A percentile compares a stretch with the other conserved stretches of the same genome.
phyloP scores from a whole-genome alignment of 192 early-diverging fungal genomes.

The Podila minutissima region DNA sequence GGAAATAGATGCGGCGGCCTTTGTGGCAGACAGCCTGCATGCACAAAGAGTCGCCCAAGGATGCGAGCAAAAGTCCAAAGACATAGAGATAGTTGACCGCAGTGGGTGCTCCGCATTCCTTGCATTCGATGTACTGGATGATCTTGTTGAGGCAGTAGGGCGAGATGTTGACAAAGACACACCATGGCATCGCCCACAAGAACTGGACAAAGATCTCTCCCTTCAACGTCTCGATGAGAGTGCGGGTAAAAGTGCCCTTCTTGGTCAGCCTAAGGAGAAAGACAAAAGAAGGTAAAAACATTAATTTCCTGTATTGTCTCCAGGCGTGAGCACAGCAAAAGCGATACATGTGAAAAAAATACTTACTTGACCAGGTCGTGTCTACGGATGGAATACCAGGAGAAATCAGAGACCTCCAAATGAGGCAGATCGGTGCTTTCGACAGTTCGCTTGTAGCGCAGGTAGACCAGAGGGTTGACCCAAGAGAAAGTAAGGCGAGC shows the following conservation, averaged over 20 bases:
- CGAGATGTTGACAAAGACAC: constrained; percentile 18
- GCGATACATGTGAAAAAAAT: neutral
- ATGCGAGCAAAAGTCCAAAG: constrained; percentile 63
- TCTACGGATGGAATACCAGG: constrained; percentile 1
- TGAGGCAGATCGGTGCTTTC: constrained; percentile 68
- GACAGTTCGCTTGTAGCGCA: constrained; percentile 66
- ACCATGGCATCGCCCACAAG: constrained; percentile 34
- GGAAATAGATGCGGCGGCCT: constrained; percentile 70
- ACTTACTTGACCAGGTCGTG: constrained; percentile 8
- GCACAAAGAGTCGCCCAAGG: constrained; percentile 52
- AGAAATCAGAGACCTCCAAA: constrained; percentile 59
- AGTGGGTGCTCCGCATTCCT: constrained; percentile 34
- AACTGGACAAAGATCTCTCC: constrained; percentile 39
- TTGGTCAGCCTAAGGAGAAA: neutral
- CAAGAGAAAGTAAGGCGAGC: constrained; percentile 38
- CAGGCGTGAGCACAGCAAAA: neutral
- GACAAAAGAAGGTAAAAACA: neutral
- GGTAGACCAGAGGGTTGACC: constrained; percentile 48
- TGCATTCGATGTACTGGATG: constrained; percentile 45
- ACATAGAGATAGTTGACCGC: constrained; percentile 60
- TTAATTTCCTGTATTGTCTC: too few species aligned
- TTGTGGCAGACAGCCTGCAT: constrained; percentile 66
- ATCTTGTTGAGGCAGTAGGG: constrained; percentile 49
- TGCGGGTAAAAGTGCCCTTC: constrained; percentile 18
- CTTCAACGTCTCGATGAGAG: constrained; percentile 10